Evolutionary conservation across 768 basidiomycete species (phyloP).

Genomic region (Dentipellis fragilis): DNA sequence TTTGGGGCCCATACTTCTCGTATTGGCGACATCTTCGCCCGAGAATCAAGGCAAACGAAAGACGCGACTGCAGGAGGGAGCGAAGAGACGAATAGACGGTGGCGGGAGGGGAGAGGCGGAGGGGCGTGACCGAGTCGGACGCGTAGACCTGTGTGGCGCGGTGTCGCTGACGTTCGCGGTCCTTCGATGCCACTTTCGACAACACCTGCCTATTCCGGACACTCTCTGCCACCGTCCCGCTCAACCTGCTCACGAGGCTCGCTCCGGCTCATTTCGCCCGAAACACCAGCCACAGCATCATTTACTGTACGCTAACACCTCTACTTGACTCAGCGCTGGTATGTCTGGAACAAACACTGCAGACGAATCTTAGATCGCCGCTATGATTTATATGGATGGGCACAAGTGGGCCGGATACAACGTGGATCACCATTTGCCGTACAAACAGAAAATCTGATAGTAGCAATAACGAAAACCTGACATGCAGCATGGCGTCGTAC

Average conservation of each 20-base stretch:
- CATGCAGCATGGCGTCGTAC: too few species aligned
- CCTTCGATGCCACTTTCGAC: not conserved
- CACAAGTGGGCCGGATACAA: not conserved
- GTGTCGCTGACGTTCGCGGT: not conserved
- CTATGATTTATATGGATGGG: not conserved
- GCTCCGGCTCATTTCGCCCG: too few species aligned
- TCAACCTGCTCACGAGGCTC: too few species aligned
- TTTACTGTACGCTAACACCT: too few species aligned
- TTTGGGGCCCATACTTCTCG: constrained; percentile 93
- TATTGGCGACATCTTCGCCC: constrained; percentile 59
- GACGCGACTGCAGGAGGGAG: not conserved
- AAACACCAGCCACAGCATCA: too few species aligned
- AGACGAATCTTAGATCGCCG: not conserved
- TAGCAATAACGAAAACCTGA: too few species aligned
- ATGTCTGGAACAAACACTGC: too few species aligned
- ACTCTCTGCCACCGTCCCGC: not conserved
- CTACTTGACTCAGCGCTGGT: too few species aligned
- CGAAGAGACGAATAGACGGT: not conserved
- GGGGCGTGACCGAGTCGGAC: not conserved
- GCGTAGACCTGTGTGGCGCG: not conserved
- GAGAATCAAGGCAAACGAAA: not conserved
- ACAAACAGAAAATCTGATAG: not conserved
- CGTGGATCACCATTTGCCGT: not conserved
- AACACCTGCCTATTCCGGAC: not conserved
- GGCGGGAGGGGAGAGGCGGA: not conserved